phyloP scores from a whole-genome alignment of 1,284 basidiomycete genomes.

The Pseudozyma sp. region DNA sequence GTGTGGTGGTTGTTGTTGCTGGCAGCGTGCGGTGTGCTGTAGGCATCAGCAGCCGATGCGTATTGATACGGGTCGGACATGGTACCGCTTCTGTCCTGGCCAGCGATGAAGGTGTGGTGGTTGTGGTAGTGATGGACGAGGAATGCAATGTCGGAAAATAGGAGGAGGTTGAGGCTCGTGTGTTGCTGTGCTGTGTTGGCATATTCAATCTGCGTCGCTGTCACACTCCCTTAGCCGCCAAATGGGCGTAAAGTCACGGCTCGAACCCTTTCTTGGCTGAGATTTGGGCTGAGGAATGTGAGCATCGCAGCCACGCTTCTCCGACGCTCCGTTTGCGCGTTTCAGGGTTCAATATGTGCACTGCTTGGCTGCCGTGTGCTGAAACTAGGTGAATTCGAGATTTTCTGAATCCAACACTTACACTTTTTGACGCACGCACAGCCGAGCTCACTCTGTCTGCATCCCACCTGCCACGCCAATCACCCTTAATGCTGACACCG shows the following conservation, averaged over 20 bases:
- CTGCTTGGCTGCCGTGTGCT: neutral
- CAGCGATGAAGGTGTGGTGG: constrained; percentile 5
- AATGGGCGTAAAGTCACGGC: too few species aligned
- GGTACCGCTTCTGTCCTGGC: neutral
- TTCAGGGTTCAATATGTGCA: neutral
- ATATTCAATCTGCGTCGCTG: too few species aligned
- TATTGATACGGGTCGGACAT: constrained; percentile 40
- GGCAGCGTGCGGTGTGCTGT: constrained; percentile 10
- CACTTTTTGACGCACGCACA: neutral
- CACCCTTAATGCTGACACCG: too few species aligned
- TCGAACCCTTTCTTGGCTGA: constrained; percentile 5
- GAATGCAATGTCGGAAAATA: neutral
- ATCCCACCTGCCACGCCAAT: too few species aligned
- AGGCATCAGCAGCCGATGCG: constrained; percentile 45
- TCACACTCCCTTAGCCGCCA: too few species aligned
- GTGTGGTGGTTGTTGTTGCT: neutral
- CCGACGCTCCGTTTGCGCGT: constrained; percentile 11
- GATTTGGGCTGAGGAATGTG: neutral
- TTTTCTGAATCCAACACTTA: constrained; percentile 16
- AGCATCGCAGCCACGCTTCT: constrained; percentile 13
- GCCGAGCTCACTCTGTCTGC: neutral
- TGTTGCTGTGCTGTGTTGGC: too few species aligned
- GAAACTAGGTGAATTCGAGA: neutral
- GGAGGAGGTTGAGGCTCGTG: too few species aligned
- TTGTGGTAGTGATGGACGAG: neutral